Base-by-base conservation (phyloP, 441 rosid genomes). In the Manihot esculenta region DNA sequence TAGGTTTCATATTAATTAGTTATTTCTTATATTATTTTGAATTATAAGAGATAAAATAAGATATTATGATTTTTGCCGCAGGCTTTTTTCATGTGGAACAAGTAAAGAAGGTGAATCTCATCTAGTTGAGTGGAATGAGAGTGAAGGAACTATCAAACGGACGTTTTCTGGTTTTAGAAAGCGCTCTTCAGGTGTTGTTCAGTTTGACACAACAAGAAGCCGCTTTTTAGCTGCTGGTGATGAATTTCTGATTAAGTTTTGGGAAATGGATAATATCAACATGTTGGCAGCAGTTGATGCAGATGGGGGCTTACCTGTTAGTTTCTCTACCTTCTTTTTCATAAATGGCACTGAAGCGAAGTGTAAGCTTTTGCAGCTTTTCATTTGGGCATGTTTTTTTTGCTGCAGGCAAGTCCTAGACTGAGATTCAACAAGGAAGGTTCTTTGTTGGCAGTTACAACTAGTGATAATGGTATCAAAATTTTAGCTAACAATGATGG, bases 51-150 rank as follows among this genome's bases (percentile, higher is more conserved):
- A n/a, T n/a, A n/a, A n/a, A n/a, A n/a, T n/a, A n/a, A n/a, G n/a
- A n/a, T n/a, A n/a, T n/a, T n/a, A n/a, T n/a, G n/a, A n/a, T n/a
- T n/a, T n/a, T n/a, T n/a, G n/a, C n/a, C n/a, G 26, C 48, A 76
- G 79, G 68, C 74, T 76, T 72, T 68, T 69, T 79, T 92, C 97
- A 20, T 89, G 95, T 77, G 97, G 97, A 47, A 92, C 95, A 71
- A 89, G 90, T 80, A 83, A 83, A 78, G 91, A 89, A 0, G 94
- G 97, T n/a, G 92, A 92, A 68, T 92, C 96, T 54, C 84, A 82
- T 76, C 82, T 92, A 13, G 96, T 89, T 51, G 96, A 92, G 82
- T 92, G 97, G 97, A 88, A 88, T 50, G 93, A 89, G 77, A 88
- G 88, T 44, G 96, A 92, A 83, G 97, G 92, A 62, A 84, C 91